A percentile compares a stretch with the other conserved stretches of the same genome.
These are phyloP conservation scores for Quercus wislizeni DNA, from an alignment of 306 rosid species.

Conservation along the genomic window DNA sequence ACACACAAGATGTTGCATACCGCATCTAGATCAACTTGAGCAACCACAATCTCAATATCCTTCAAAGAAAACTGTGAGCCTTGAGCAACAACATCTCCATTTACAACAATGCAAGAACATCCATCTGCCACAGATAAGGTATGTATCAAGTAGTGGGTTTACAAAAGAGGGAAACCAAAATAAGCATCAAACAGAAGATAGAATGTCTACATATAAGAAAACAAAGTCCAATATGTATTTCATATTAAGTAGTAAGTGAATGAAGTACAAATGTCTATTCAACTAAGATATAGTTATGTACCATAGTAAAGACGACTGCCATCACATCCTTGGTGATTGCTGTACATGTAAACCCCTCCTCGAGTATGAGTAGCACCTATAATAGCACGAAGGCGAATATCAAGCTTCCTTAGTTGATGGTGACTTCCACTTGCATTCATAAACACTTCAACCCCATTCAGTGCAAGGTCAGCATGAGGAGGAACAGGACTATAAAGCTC, in stretches of 20 bases:
- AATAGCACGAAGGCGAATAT: constrained; percentile 86
- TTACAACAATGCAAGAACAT: constrained; percentile 79
- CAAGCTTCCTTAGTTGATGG: constrained; percentile 96
- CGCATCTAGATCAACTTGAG: constrained; percentile 90
- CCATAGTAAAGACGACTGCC: constrained; percentile 98
- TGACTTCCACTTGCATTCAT: constrained; percentile 99
- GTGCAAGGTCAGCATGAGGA: constrained; percentile 86
- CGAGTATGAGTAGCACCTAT: constrained; percentile 82
- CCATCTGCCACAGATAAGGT: constrained; percentile 62
- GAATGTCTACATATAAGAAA: constrained; percentile 6
- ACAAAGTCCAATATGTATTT: constrained; percentile 9
- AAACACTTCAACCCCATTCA: constrained; percentile 97
- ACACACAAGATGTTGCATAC: constrained; percentile 39
- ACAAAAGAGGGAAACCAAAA: background rate
- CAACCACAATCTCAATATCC: constrained; percentile 81
- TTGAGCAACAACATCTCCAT: constrained; percentile 89
- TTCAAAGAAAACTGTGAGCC: constrained; percentile 96
- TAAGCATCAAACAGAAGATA: constrained; percentile 16
- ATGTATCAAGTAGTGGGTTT: background rate
- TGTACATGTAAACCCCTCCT: constrained; percentile 94
- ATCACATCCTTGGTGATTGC: constrained; percentile 96
- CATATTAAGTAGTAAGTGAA: background rate
- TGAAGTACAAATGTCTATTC: constrained; percentile 1
- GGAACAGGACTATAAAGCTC: constrained; percentile 79
- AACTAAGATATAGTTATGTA: constrained; percentile 23